Conservation (phyloP, 192 early-diverging fungal genomes). For the Umbelopsis isabellina region DNA sequence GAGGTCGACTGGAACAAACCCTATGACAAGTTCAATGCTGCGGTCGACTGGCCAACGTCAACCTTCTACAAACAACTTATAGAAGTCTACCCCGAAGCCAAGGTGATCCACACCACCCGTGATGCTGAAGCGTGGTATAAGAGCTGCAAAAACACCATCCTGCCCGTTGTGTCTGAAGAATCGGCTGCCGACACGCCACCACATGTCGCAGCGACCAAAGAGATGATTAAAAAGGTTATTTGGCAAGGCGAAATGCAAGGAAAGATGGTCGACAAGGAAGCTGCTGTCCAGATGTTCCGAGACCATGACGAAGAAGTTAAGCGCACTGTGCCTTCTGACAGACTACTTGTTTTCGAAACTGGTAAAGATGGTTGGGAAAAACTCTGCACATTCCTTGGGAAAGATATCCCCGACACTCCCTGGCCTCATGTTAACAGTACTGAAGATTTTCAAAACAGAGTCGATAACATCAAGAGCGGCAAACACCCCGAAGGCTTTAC, state of each 20-base stretch:
- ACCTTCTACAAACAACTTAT: slow-evolving; percentile 25
- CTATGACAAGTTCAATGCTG: slow-evolving; percentile 25
- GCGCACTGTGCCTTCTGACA: slow-evolving; percentile 22
- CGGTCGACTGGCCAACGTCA: slow-evolving; percentile 23
- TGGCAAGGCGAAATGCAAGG: background rate
- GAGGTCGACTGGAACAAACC: slow-evolving; percentile 24
- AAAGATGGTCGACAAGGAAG: slow-evolving; percentile 1
- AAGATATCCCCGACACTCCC: slow-evolving; percentile 27
- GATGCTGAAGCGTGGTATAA: slow-evolving; percentile 29
- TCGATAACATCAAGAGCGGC: background rate
- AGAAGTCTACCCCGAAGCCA: slow-evolving; percentile 32
- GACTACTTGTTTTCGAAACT: slow-evolving; percentile 24
- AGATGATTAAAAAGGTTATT: background rate
- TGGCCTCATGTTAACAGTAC: slow-evolving; percentile 25
- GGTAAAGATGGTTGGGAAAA: slow-evolving; percentile 34
- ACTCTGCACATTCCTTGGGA: slow-evolving; percentile 31
- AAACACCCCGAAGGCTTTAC: background rate
- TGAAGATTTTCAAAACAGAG: background rate
- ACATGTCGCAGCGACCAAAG: background rate
- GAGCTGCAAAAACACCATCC: background rate
- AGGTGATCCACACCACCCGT: slow-evolving; percentile 28
- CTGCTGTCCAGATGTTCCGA: slow-evolving; percentile 11
- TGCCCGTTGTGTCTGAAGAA: background rate
- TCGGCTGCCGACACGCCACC: background rate
- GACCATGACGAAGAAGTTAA: slow-evolving; percentile 33